Base-by-base conservation (phyloP, 495 filamentous ascomycete genomes). In the Aspergillus olivimuriae region DNA sequence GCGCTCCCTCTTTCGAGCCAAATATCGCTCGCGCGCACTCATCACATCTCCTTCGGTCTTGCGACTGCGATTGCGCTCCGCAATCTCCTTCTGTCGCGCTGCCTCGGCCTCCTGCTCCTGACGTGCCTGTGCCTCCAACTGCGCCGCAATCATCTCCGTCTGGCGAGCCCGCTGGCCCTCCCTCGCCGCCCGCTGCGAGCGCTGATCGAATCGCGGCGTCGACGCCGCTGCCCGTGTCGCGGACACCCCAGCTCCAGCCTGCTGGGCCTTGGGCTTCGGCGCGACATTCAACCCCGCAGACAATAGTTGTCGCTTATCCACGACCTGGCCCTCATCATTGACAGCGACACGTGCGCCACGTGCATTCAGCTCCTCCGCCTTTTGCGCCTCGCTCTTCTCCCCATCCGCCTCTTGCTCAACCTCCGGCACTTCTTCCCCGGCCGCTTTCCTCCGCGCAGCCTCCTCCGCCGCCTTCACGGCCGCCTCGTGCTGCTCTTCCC, bases 291-390 rank as follows among this genome's bases (percentile, higher is more conserved):
- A 66, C 33, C 92, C 92, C 9, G 90, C 91, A 36, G 77, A 82
- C 11, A 98, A 74, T 14, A 98, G 66, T 55, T 96, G 86, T 16
- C 91, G 77, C 71, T 95, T 96, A 56, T 98, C 92, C 15, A 94
- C 85, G 3, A 98, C 83, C 56, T 94, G 81, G 0, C 94, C 92
- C 35, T 97, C 92, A 48, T 97, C 92, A 53, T 96, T 97, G 51
- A 94, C 63, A 11, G 80, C 73, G 46, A 95, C 76, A 11, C 74
- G 69, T 4, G 79, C 80, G 2, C 86, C 90, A 39, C 60, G 65
- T 18, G 78, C 75, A 50, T 86, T 86, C 48, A 92, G 74, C 51
- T 94, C 84, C 35, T 71, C 75, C 2, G 87, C 86, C 18, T 83
- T 48, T 32, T 95, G 81, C 8, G 76, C 79, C 34, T 83, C 86